A percentile compares a stretch with the other conserved stretches of the same genome.
These are phyloP conservation scores for Cocos nucifera DNA, from an alignment of 176 grass and related monocot species.

Conservation along the genomic window DNA sequence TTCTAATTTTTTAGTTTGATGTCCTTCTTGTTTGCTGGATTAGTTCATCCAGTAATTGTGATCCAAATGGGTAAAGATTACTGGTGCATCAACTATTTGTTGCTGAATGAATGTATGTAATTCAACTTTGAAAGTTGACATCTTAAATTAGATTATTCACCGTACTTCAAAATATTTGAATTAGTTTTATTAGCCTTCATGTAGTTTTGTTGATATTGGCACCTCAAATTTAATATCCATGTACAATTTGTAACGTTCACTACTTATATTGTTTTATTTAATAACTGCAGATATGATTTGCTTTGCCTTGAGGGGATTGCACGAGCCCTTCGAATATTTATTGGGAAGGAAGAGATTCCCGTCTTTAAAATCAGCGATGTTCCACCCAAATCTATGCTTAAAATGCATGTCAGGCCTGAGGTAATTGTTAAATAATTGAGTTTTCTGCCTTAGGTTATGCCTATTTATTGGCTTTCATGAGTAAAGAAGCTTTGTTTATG, in stretches of 20 bases:
- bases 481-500: too few species aligned
- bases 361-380: slow-evolving; percentile 41
- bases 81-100: too few species aligned
- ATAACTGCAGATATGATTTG: slow-evolving; percentile 76
- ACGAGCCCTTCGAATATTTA: slow-evolving; percentile 76
- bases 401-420: slow-evolving; percentile 70
- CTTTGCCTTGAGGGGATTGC: slow-evolving; percentile 88
- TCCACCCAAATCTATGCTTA: slow-evolving; percentile 40
- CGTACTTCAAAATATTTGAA: neutral
- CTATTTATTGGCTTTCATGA: neutral
- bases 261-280: slow-evolving; percentile 3
- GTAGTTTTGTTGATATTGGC: too few species aligned
- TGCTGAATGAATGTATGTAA: too few species aligned
- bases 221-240: too few species aligned
- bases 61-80: too few species aligned
- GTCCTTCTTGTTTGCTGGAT: neutral
- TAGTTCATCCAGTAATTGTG: too few species aligned
- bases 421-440: slow-evolving; percentile 26
- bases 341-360: slow-evolving; percentile 44
- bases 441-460: too few species aligned
- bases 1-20: too few species aligned
- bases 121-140: too few species aligned
- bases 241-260: neutral
- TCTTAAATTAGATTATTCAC: too few species aligned
- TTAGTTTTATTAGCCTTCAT: neutral